phyloP scores from a whole-genome alignment of 176 grass and related monocot species.

The Carex scoparia region DNA sequence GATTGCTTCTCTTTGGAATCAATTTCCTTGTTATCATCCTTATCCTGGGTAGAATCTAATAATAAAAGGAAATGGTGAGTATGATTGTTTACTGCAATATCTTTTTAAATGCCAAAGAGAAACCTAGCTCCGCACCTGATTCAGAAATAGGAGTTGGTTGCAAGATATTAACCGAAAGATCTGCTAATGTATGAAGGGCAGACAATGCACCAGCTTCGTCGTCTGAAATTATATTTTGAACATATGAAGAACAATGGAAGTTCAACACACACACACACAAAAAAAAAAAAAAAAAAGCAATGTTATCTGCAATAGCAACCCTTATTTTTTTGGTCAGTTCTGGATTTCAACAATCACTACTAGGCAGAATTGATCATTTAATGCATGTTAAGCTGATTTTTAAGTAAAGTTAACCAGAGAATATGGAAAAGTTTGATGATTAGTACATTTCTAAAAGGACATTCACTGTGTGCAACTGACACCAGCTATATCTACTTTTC shows the following conservation, averaged over 20 bases:
- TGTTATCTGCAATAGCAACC: neutral
- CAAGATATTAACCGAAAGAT: conserved; percentile 94
- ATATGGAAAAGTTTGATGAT: conserved; percentile 15
- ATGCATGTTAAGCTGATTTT: neutral
- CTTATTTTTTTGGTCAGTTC: neutral
- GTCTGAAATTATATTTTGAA: conserved; percentile 34
- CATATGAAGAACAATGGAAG: conserved; percentile 21
- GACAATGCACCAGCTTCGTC: conserved; percentile 70
- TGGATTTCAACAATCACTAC: neutral
- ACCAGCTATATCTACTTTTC: conserved; percentile 4
- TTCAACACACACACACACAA: neutral
- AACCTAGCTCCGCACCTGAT: conserved; percentile 50
- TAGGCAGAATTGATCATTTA: neutral
- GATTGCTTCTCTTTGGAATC: conserved; percentile 63
- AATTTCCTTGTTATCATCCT: conserved; percentile 73
- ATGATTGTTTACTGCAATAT: neutral
- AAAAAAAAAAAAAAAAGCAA: neutral
- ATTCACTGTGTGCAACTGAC: neutral
- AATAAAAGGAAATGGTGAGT: neutral
- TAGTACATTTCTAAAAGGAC: conserved; percentile 15
- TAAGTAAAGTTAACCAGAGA: conserved; percentile 3
- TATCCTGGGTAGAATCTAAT: conserved; percentile 82
- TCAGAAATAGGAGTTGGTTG: conserved; percentile 61
- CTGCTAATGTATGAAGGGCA: conserved; percentile 87
- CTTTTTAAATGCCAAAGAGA: conserved; percentile 11